Conservation (phyloP, 805 yeast species). For the Torulaspora gathmanii region DNA sequence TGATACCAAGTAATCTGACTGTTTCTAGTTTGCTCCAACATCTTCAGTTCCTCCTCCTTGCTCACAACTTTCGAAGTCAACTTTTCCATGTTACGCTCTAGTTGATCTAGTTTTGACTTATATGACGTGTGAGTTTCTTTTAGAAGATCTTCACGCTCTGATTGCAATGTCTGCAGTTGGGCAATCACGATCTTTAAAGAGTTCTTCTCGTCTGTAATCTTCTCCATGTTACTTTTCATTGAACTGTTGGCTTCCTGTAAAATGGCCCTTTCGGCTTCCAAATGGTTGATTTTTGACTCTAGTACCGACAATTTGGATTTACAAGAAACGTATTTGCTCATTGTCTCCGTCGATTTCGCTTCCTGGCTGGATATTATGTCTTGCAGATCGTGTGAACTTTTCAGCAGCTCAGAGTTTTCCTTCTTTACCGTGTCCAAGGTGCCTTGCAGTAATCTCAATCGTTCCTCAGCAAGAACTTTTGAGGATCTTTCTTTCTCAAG, state of each 20-base stretch:
- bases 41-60: constrained; percentile 48
- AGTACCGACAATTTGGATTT: constrained; percentile 44
- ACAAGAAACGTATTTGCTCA: constrained; percentile 53
- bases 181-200: constrained; percentile 53
- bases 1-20: constrained; percentile 51
- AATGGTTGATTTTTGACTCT: constrained; percentile 43
- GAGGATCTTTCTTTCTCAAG: constrained; percentile 54
- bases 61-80: constrained; percentile 35
- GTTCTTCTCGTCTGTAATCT: constrained; percentile 53
- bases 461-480: constrained; percentile 49
- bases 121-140: constrained; percentile 48
- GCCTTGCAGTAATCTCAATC: constrained; percentile 41
- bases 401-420: constrained; percentile 45
- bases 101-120: constrained; percentile 44
- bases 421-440: constrained; percentile 39
- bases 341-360: constrained; percentile 41
- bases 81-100: constrained; percentile 33
- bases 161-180: constrained; percentile 55
- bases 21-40: constrained; percentile 38
- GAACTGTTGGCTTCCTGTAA: constrained; percentile 48
- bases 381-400: constrained; percentile 40
- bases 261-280: constrained; percentile 52
- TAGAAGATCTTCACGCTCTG: constrained; percentile 54
- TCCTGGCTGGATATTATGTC: constrained; percentile 46
- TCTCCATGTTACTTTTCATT: constrained; percentile 48